Base-by-base conservation (phyloP, 2,329 filamentous ascomycete genomes). In the Thelonectria rubi region DNA sequence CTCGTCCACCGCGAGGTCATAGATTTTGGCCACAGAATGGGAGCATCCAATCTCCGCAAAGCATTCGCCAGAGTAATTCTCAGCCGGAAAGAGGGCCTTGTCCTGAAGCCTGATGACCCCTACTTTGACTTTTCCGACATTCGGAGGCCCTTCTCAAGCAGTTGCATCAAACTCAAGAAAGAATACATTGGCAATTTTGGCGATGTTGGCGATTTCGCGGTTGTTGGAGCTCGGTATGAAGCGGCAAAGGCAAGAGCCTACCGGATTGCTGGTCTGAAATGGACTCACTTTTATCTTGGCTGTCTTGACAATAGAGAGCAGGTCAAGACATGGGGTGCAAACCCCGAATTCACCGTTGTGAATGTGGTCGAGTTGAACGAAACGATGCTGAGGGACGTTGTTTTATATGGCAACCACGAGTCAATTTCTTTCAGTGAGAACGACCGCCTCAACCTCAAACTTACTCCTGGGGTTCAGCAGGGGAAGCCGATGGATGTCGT, bases 141-240 rank as follows among this genome's bases (percentile, higher is more conserved):
- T 47, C 68, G 69, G 43, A 67, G 77, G 68, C 64, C 81, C 30
- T 80, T 79, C 60, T 72, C 75, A 3, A 80, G 80, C 14, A 81
- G 79, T 58, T 90, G 88, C 73, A 91, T 97, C 71, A 97, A 97
- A 76, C 76, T 97, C 43, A 97, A 97, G 76, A 93, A 93, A 70
- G 92, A 95, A 71, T 97, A 96, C 69, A 78, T 97, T 39, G 82
- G 84, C 24, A 87, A 87, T 3, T 86, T 94, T 72, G 92, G 93
- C 1, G 93, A 96, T 62, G 87, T 93, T 30, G 91, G 91, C 10
- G 94, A 97, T 74, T 91, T 97, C 72, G 89, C 91, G 2, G 83
- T 94, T 2, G 80, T 97, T 3, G 93, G 92, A 0, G 93, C 87
- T 6, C 86, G 87, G 17, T 93, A 90, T 68, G 86, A 93, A 66